Evolutionary conservation across 2,329 filamentous ascomycete species (phyloP), one percentile per base, ranked within the genome.

Genomic region (Pseudogymnoascus sp.): DNA sequence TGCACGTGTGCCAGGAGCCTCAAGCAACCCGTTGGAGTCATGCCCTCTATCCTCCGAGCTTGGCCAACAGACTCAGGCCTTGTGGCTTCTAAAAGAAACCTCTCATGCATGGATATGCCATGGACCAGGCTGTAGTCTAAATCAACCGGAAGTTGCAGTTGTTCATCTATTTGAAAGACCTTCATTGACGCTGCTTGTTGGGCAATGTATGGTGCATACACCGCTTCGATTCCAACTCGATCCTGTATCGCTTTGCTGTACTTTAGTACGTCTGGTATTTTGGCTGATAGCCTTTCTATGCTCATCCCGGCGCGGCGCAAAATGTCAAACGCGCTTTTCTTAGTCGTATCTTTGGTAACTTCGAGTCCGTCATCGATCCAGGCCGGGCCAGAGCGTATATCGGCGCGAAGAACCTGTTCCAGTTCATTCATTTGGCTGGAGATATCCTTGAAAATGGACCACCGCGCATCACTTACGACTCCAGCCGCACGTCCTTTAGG

Each of bases 1-100:
- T 54, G 47, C 25, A 91, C 85, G 70, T 83, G 81, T 22, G 78
- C 79, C 62, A 93, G 73, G 64, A 94, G 70, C 60, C 83, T 74
- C 43, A 87, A 69, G 62, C 80, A 81, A 0, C 82, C 84, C 0
- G 81, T 77, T 0, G 85, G 84, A 18, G 84, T 87, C 64, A 88
- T 78, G 3, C 93, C 93, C 74, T 99, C 94, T 9, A 97, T 84
- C 12, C 94, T 78, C 57, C 91, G 81, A 32, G 93, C 93, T 80
- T 97, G 94, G 0, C 90, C 93, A 20, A 99, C 79, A 63, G 84
- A 95, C 74, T 95, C 90, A 0, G 94, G 94, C 59, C 84, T 78
- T 1, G 90, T 88, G 2, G 79, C 76, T 62, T 82, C 81, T 35
- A 99, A 78, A 3, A 87, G 81, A 28, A 84, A 79, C 73, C 83